A percentile compares a stretch with the other conserved stretches of the same genome.
Conservation (phyloP, 495 filamentous ascomycete genomes). For the Aspergillus carlsbadensis region DNA sequence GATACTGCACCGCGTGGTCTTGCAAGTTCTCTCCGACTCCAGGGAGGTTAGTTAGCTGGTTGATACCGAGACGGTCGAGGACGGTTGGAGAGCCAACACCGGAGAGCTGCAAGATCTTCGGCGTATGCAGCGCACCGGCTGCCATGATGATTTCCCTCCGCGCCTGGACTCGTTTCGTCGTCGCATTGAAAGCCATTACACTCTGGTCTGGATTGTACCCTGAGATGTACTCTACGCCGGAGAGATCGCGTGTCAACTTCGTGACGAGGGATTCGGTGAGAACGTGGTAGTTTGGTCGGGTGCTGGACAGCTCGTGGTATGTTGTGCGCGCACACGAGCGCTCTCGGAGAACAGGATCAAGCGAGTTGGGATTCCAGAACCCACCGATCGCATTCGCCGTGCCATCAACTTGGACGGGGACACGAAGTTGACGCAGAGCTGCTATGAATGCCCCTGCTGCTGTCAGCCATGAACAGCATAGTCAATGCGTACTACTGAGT, state of each 20-base stretch:
- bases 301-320: not conserved
- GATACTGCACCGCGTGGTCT: slow-evolving; percentile 40
- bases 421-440: not conserved
- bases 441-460: not conserved
- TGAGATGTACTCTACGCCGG: slow-evolving; percentile 3
- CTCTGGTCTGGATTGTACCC: not conserved
- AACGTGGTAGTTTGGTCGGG: slow-evolving; percentile 5
- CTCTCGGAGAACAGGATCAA: not conserved
- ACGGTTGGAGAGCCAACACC: slow-evolving; percentile 46
- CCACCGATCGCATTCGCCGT: not conserved
- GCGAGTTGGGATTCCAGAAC: slow-evolving; percentile 5
- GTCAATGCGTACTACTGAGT: not conserved
- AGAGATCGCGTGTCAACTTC: not conserved
- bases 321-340: slow-evolving; percentile 1
- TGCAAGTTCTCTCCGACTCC: slow-evolving; percentile 58
- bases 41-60: slow-evolving; percentile 40
- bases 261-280: not conserved
- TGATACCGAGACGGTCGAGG: slow-evolving; percentile 42
- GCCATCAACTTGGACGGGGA: slow-evolving; percentile 4
- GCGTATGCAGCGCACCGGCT: slow-evolving; percentile 54
- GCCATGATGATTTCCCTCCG: slow-evolving; percentile 54
- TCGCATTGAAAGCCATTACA: slow-evolving; percentile 6
- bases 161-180: slow-evolving; percentile 40
- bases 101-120: slow-evolving; percentile 54
- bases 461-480: not conserved